phyloP scores from a whole-genome alignment of 2,329 filamentous ascomycete species.

The Xylariomycetidae sp. region DNA sequence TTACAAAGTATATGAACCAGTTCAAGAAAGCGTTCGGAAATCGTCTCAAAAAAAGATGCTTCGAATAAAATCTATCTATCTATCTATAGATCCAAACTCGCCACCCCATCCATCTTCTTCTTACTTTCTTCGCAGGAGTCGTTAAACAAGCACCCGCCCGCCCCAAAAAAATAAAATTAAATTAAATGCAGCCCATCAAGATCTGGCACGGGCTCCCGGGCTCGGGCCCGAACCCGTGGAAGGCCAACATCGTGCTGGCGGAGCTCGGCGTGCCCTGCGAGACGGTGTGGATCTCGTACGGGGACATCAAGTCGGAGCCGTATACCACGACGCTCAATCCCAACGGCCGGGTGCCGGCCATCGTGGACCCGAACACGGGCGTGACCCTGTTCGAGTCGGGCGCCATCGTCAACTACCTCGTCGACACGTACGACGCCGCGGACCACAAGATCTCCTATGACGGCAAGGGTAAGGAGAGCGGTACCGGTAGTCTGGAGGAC shows the following conservation, averaged over 20 bases:
- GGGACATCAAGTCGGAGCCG: conserved; percentile 26
- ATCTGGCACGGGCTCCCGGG: conserved; percentile 13
- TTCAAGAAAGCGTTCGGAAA: too few species aligned
- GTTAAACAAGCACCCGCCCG: too few species aligned
- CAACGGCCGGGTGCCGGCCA: conserved; percentile 30
- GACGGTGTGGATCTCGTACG: conserved; percentile 13
- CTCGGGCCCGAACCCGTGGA: conserved; percentile 24
- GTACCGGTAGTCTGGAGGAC: conserved; percentile 26
- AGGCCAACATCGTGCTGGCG: conserved; percentile 21
- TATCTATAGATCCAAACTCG: too few species aligned
- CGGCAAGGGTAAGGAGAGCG: too few species aligned
- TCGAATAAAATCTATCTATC: too few species aligned
- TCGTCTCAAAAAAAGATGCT: too few species aligned
- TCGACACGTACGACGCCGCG: conserved; percentile 40
- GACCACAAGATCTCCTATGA: conserved; percentile 36
- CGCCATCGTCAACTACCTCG: conserved; percentile 45
- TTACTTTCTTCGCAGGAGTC: too few species aligned
- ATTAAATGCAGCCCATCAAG: conserved; percentile 15
- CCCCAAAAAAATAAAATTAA: not conserved
- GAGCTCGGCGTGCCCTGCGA: conserved; percentile 28
- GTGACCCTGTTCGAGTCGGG: conserved; percentile 45
- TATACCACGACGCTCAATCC: conserved; percentile 27
- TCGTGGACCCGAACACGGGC: conserved; percentile 37
- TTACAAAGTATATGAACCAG: too few species aligned
- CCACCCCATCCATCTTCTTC: too few species aligned